Evolutionary conservation across 1,284 basidiomycete species (phyloP).

Genomic region (Marasmius fiardii): DNA sequence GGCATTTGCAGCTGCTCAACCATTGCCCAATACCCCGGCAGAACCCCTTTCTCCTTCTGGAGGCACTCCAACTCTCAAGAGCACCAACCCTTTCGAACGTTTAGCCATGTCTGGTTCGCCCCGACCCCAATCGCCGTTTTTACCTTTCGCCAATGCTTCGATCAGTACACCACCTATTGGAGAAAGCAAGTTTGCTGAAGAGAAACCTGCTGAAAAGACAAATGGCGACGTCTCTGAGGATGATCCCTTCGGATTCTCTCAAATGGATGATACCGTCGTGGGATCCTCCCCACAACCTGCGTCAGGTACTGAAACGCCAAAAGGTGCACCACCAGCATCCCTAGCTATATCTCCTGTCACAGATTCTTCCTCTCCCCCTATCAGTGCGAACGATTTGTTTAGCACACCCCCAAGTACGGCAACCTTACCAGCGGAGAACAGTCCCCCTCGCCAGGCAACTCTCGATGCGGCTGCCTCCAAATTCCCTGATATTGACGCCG

Average conservation of each 20-base stretch:
- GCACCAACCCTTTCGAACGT: conserved; percentile 93
- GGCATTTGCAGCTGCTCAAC: conserved; percentile 61
- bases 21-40: conserved; percentile 71
- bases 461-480: conserved; percentile 30
- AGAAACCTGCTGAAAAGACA: conserved; percentile 4
- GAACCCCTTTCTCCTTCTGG: conserved; percentile 36
- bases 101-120: conserved; percentile 49
- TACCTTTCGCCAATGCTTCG: conserved; percentile 43
- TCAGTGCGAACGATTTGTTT: conserved; percentile 49
- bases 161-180: conserved; percentile 16
- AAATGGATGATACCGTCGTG: conserved; percentile 30
- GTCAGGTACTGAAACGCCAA: conserved; percentile 15
- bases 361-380: conserved; percentile 26
- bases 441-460: conserved; percentile 22
- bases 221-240: conserved; percentile 19
- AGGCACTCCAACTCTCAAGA: conserved; percentile 52
- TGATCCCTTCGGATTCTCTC: conserved; percentile 62
- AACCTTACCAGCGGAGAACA: conserved; percentile 14
- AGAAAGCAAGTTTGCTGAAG: conserved; percentile 7
- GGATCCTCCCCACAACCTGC: conserved; percentile 11
- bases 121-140: conserved; percentile 53
- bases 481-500: conserved; percentile 45
- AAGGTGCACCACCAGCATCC: conserved; percentile 9
- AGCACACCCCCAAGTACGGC: conserved; percentile 56
- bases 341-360: conserved; percentile 12